Base-by-base conservation (phyloP, 2,329 filamentous ascomycete genomes). In the Aspergillus cejpii region DNA sequence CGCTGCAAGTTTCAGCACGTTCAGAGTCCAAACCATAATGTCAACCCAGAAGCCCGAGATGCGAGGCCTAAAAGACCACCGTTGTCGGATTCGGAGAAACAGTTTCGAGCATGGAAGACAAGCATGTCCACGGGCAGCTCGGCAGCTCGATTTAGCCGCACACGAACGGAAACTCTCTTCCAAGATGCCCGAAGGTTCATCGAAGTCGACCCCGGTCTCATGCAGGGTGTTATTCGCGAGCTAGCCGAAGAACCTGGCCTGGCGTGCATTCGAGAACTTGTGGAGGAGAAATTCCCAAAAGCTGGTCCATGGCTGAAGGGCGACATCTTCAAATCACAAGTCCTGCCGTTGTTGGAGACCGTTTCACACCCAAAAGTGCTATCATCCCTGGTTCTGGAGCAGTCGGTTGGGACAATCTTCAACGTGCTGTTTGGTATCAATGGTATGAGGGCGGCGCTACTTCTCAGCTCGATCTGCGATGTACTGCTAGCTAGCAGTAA, bases 351-450 rank as follows among this genome's bases (percentile, higher is more conserved):
- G 40, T 58, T 74, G 27, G 53, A 61, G 37, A 65, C 61, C 5
- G 59, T 75, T 21, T 66, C 70, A 1, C 59, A 73, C 48, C 56
- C 63, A 0, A 60, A 68, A 28, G 61, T 75, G 1, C 51, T 71
- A 19, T 61, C 60, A 5, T 74, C 71, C 0, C 46, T 70, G 8
- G 55, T 73, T 2, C 50, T 74, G 4, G 68, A 74, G 46, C 57
- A 62, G 11, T 56, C 64, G 2, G 57, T 74, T 10, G 66, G 62
- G 14, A 72, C 64, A 2, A 66, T 76, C 19, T 73, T 68, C 56
- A 73, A 65, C 24, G 65, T 67, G 50, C 52, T 75, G 8, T 74
- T 65, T 43, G 70, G 71, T 2, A 41, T 58, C n/a, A 57, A 58
- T 31, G 72, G 72, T 23, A 55, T 49, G 6, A 63, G 67, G 48